Conservation (phyloP, 164 flowering plant genomes). For the Litsea cubeba region DNA sequence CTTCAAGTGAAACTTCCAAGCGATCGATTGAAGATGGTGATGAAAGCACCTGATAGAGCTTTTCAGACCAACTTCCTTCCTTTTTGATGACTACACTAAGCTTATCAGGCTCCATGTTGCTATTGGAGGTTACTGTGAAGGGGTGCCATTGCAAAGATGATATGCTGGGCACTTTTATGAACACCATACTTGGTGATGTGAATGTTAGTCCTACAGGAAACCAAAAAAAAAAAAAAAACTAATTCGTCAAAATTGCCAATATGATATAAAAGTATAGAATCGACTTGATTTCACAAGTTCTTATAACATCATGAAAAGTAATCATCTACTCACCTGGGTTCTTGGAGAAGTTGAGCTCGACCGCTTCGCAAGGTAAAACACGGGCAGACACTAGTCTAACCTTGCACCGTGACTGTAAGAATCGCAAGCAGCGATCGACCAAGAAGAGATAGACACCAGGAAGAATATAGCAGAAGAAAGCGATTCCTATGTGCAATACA, state of each 20-base stretch:
- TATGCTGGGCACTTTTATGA: constrained; percentile 54
- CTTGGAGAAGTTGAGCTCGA: constrained; percentile 82
- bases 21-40: constrained; percentile 41
- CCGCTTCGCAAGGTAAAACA: constrained; percentile 48
- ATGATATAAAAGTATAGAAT: neutral
- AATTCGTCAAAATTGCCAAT: neutral
- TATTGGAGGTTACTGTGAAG: constrained; percentile 58
- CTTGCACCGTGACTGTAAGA: constrained; percentile 54
- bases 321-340: constrained; percentile 33
- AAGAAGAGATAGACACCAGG: constrained; percentile 84
- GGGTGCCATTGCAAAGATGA: constrained; percentile 86
- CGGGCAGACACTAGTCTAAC: constrained; percentile 62
- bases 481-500: constrained; percentile 59
- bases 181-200: constrained; percentile 51
- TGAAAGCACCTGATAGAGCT: constrained; percentile 52
- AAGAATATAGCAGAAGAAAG: constrained; percentile 51
- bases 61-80: constrained; percentile 65
- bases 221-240: neutral
- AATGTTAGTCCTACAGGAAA: constrained; percentile 43
- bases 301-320: neutral
- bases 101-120: constrained; percentile 50
- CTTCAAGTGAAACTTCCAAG: constrained; percentile 68
- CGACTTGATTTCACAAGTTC: no score
- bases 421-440: constrained; percentile 71
- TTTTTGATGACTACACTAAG: constrained; percentile 51